Conservation (phyloP, 352 stramenopile species). For the Phytophthora pistaciae region DNA sequence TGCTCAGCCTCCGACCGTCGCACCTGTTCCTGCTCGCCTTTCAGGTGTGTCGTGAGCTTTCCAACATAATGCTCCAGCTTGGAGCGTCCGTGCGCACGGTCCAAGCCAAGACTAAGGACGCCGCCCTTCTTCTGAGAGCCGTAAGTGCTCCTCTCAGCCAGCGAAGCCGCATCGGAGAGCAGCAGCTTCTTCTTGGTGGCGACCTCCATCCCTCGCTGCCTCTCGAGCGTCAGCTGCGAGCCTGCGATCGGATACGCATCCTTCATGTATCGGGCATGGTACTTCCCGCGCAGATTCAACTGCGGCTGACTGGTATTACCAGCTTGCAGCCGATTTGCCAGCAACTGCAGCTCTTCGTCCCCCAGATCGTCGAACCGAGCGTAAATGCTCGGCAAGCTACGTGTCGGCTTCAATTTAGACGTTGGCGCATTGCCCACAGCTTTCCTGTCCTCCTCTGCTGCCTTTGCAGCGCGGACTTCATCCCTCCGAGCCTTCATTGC, state of each 20-base stretch:
- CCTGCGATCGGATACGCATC: conserved; percentile 79
- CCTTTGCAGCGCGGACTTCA: conserved; percentile 24
- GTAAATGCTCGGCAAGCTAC: conserved; percentile 51
- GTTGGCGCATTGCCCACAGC: neutral
- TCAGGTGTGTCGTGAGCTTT: conserved; percentile 45
- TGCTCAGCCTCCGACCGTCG: conserved; percentile 35
- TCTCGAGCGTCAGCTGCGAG: conserved; percentile 73
- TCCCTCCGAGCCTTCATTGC: conserved; percentile 43
- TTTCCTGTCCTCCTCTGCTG: conserved; percentile 8
- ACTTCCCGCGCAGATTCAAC: conserved; percentile 71
- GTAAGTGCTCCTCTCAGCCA: neutral
- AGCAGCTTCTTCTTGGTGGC: conserved; percentile 77
- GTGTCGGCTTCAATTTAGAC: conserved; percentile 1
- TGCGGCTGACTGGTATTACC: conserved; percentile 18
- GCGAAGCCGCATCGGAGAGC: conserved; percentile 37
- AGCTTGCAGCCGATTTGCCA: conserved; percentile 54
- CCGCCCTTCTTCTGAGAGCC: neutral
- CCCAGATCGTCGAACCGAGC: conserved; percentile 53
- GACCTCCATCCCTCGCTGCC: conserved; percentile 63
- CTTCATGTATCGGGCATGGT: conserved; percentile 75
- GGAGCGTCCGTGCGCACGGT: conserved; percentile 19
- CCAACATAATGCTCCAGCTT: conserved; percentile 66
- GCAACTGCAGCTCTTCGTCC: conserved; percentile 45
- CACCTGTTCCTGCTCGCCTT: conserved; percentile 42
- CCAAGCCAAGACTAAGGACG: conserved; percentile 19